These are phyloP conservation scores for Verticillium klebahnii DNA, from an alignment of 2,329 filamentous ascomycete species.

Conservation along the genomic window DNA sequence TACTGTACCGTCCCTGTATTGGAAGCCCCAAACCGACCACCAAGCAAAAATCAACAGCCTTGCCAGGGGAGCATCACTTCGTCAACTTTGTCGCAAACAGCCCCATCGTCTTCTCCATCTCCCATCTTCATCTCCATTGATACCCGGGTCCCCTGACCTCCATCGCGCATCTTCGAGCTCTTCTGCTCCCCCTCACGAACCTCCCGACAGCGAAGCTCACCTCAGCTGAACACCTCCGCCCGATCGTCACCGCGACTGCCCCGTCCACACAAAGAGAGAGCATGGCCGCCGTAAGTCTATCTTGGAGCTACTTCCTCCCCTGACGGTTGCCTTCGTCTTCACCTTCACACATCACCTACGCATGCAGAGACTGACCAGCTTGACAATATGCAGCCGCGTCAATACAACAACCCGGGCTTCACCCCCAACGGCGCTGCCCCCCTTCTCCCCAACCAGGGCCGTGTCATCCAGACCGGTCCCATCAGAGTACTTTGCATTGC, in stretches of 20 bases:
- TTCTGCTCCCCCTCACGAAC: conserved; percentile 3
- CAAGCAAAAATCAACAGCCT: conserved; percentile 15
- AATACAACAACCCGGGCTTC: conserved; percentile 50
- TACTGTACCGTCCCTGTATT: background rate
- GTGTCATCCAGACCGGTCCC: conserved; percentile 60
- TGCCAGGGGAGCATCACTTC: conserved; percentile 12
- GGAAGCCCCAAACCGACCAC: background rate
- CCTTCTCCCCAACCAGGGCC: conserved; percentile 63
- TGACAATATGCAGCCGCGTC: conserved; percentile 28
- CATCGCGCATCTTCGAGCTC: conserved; percentile 1
- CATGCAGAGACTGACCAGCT: background rate
- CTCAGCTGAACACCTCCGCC: background rate
- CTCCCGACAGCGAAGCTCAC: background rate
- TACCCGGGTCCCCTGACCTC: conserved; percentile 6
- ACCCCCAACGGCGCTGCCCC: conserved; percentile 62
- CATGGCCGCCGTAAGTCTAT: conserved; percentile 14
- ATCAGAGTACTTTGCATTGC: conserved; percentile 66
- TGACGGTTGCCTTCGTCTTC: background rate
- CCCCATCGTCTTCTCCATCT: conserved; percentile 9
- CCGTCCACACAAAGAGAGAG: conserved; percentile 3
- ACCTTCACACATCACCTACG: background rate
- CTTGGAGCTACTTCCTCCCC: background rate
- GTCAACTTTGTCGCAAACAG: conserved; percentile 13
- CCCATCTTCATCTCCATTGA: conserved; percentile 14
- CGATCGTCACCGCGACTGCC: background rate